Evolutionary conservation across 352 stramenopile species (phyloP), one percentile per base, ranked within the genome.

Genomic region (Hyaloperonospora brassicae): DNA sequence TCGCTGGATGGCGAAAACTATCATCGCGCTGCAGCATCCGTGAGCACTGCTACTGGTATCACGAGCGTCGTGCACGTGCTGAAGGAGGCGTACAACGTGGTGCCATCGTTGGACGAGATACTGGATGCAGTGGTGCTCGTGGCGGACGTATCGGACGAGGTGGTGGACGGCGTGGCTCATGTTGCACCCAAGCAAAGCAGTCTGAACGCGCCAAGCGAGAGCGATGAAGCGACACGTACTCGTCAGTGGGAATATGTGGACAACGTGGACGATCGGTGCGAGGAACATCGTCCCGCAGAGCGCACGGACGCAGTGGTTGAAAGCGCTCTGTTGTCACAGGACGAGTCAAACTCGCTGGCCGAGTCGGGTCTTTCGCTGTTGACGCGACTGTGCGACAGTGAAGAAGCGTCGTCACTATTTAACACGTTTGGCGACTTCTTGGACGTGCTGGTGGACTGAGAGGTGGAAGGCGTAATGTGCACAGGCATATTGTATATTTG

Each of bases 351-450:
- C 12, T 51, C 50, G 8, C 43, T 86, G 12, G 50, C 84, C 17
- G 68, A 83, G 47, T 64, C 55, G 1, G 65, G 76, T 22, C 62
- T 89, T 40, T 84, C 72, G 36, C 62, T 86, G 23, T 52, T 89
- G 35, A 62, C 68, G 13, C 65, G 64, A 42, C 63, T 85, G 11
- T 84, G 75, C 35, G 74, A 86, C 42, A 87, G 73, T 36, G 52
- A 87, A 35, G 72, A 85, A 47, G 66, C 76, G 13, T 59, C 72
- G 39, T 76, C 73, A 40, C 61, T 89, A 23, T 78, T 89, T 40
- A 86, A 87, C 58, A 72, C 74, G 2, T 82, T 89, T 34, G 76
- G 74, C 23, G 67, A 87, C 55, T 84, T 89, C 43, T 41, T 89
- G 22, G 79, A 89, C 30, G 68, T 84, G 14, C 57, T 89, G 14